Evolutionary conservation across 2,329 filamentous ascomycete genomes (phyloP), one percentile per base, ranked within the genome.

Genomic region (Ophiobolus disseminans): DNA sequence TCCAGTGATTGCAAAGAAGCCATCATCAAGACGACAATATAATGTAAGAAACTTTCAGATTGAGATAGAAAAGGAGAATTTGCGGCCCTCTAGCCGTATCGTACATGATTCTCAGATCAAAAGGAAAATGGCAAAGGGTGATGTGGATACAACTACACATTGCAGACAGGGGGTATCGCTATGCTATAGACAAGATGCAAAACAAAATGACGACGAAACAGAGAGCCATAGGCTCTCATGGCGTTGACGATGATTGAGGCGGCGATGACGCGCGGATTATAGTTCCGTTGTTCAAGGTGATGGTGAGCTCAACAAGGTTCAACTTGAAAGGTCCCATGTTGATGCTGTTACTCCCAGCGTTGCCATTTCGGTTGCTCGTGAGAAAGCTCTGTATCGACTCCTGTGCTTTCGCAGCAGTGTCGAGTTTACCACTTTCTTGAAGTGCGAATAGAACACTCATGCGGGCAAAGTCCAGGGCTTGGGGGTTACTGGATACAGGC

Each of bases 401-500:
- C 48, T 80, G 78, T 25, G 77, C 78, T 9, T 56, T 71, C 5
- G 74, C 73, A 0, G 77, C 77, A 3, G 58, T 60, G 36, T 74
- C 62, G 1, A 80, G 50, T 23, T 72, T 60, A 4, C 69, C 65
- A 5, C 70, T 72, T 21, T 73, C 67, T 52, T 80, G 76, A 11
- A 80, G 62, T 10, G 78, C 68, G 28, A 77, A 72, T 4, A 80
- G 69, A 11, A 80, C 73, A 11, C 73, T 73, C 13, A 76, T 57
- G 17, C 76, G 72, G 2, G 78, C 78, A 55, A 80, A 80, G 52
- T 79, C 75, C 20, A 78, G 50, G 1, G 70, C 66, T 0, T 62
- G 69, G 2, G 68, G 59, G 40, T 72, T 71, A 57, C 68, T 72
- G 3, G 65, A 70, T 14, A 73, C 58, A 1, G 70, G 68, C 16